These are phyloP conservation scores for Carex pumila DNA, from an alignment of 176 grass and related monocot genomes.

Conservation along the genomic window DNA sequence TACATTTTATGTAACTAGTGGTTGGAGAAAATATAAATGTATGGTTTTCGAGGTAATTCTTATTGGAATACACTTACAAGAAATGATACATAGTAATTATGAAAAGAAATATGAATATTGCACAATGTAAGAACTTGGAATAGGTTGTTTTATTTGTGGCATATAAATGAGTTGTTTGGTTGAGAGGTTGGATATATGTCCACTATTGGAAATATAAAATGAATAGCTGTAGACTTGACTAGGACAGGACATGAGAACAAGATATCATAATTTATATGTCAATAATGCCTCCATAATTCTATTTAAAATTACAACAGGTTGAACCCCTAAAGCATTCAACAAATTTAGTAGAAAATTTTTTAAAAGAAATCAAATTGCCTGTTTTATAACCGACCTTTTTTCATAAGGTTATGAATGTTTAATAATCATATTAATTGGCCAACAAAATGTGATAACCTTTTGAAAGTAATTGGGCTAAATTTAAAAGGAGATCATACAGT, in stretches of 20 bases:
- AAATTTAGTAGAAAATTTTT: background rate
- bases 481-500: background rate
- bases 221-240: background rate
- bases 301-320: background rate
- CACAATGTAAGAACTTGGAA: background rate
- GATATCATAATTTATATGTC: constrained; percentile 19
- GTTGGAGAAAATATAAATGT: background rate
- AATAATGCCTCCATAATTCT: constrained; percentile 14
- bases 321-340: background rate
- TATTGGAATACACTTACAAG: background rate
- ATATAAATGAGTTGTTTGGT: background rate
- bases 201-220: background rate
- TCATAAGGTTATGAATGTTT: background rate
- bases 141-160: background rate
- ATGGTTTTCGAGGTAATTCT: background rate
- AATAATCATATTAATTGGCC: background rate
- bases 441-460: background rate
- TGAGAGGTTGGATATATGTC: background rate
- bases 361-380: background rate
- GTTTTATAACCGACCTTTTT: background rate
- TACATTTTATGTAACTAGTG: background rate
- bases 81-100: background rate
- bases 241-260: background rate
- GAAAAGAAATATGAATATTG: background rate
- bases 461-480: background rate